Base-by-base conservation (phyloP, 495 filamentous ascomycete genomes). In the Trichoderma reesei region DNA sequence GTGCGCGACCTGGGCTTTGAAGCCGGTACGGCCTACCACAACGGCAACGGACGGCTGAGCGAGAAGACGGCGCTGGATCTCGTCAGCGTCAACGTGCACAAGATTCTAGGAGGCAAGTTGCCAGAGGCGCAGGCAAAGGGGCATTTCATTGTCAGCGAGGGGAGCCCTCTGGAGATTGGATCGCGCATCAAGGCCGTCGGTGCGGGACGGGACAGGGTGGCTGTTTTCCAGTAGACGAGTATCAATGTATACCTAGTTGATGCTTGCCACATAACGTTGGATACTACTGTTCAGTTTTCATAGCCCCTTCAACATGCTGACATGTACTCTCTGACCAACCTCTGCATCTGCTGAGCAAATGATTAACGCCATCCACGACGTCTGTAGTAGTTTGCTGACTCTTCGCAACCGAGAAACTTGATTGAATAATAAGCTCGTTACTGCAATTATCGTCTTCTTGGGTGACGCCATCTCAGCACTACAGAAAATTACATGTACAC, bases 11-110 rank as follows among this genome's bases (percentile, higher is more conserved):
- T 80, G 59, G 74, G 73, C 1, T 64, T 84, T 59, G 64, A 78
- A 42, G 82, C 83, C 1, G 82, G 82, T 3, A 81, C 77, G 37
- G 82, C 74, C 66, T 75, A 74, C 67, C 68, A 70, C 65, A 83
- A 84, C 65, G 68, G 80, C 11, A 72, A 69, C 6, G 76, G 77
- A 20, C 65, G 63, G 62, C 64, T 81, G 8, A 68, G 67, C 37
- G 70, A 78, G 68, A 67, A 67, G 62, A 69, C 78, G 18, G 77
- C 74, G 1, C 65, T 81, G 33, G 73, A 73, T 42, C 69, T 85
- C 62, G 75, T 83, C 0, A 74, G 77, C 1, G 65, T 64, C 33
- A 84, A 83, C 63, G 68, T 84, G 39, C 79, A 78, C 41, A 74
- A 76, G 51, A 74, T 84, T 26, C 60, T 84, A 33, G 80, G 81